Conservation (phyloP, 2,329 filamentous ascomycete species). For the Colletotrichum sp. region DNA sequence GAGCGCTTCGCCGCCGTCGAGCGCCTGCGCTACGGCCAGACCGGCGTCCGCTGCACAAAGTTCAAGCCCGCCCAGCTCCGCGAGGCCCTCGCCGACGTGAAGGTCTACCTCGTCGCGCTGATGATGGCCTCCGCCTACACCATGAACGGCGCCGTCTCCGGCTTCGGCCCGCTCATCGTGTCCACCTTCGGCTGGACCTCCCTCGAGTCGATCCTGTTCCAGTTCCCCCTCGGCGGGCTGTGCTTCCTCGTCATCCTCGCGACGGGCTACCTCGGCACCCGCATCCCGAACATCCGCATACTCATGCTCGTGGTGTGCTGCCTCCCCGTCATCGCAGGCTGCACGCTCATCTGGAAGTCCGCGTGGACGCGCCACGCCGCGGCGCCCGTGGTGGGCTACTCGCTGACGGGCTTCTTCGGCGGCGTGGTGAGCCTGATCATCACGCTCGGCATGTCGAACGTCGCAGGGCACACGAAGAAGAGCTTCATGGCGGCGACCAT, state of each 20-base stretch:
- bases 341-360: conserved; percentile 75
- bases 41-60: conserved; percentile 64
- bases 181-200: conserved; percentile 72
- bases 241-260: conserved; percentile 70
- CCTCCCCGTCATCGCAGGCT: conserved; percentile 77
- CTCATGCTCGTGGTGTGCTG: conserved; percentile 70
- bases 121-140: conserved; percentile 77
- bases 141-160: conserved; percentile 73
- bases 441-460: conserved; percentile 65
- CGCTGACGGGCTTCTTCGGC: conserved; percentile 75
- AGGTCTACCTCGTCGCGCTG: conserved; percentile 67
- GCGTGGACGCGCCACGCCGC: conserved; percentile 68
- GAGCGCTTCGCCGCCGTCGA: conserved; percentile 71
- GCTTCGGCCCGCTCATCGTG: conserved; percentile 75
- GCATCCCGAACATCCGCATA: conserved; percentile 67
- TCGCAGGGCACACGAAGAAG: conserved; percentile 80
- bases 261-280: conserved; percentile 68
- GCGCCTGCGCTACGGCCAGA: conserved; percentile 65
- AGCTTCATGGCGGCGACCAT: conserved; percentile 76
- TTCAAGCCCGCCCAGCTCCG: conserved; percentile 65
- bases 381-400: conserved; percentile 73
- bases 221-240: conserved; percentile 76
- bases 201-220: conserved; percentile 71
- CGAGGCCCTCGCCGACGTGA: conserved; percentile 64
- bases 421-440: conserved; percentile 68